Conservation (phyloP, 352 stramenopile species). For the Globisporangium apiculatum region DNA sequence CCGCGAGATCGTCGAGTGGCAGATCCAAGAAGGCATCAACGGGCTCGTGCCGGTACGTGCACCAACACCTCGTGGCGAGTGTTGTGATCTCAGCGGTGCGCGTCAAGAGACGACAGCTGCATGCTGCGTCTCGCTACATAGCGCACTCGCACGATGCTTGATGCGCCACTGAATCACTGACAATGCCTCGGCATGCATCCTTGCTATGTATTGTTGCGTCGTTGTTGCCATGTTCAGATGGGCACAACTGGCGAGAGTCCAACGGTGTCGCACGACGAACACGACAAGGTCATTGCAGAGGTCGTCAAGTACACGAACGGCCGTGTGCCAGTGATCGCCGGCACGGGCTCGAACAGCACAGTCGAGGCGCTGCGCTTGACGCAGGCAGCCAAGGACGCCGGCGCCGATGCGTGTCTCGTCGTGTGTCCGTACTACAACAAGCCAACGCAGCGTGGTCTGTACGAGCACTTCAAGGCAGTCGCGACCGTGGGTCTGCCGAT, state of each 20-base stretch:
- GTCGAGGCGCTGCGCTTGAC: conserved; percentile 81
- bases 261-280: conserved; percentile 92
- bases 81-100: too few species aligned
- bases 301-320: conserved; percentile 75
- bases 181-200: too few species aligned
- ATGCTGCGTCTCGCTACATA: too few species aligned
- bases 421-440: conserved; percentile 99
- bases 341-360: conserved; percentile 94
- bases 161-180: too few species aligned
- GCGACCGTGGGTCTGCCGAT: conserved; percentile 87
- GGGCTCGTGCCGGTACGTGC: conserved; percentile 90
- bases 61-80: too few species aligned
- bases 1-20: conserved; percentile 86
- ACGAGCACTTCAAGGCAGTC: conserved; percentile 92
- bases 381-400: conserved; percentile 86
- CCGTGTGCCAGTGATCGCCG: conserved; percentile 92
- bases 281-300: conserved; percentile 91
- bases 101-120: too few species aligned
- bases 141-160: too few species aligned
- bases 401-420: conserved; percentile 92
- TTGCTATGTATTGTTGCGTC: too few species aligned
- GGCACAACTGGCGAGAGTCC: conserved; percentile 97
- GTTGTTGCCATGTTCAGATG: conserved; percentile 36
- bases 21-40: conserved; percentile 93
- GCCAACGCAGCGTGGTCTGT: conserved; percentile 93